phyloP scores from a whole-genome alignment of 352 stramenopile species.

The Thraustochytrium striatum region DNA sequence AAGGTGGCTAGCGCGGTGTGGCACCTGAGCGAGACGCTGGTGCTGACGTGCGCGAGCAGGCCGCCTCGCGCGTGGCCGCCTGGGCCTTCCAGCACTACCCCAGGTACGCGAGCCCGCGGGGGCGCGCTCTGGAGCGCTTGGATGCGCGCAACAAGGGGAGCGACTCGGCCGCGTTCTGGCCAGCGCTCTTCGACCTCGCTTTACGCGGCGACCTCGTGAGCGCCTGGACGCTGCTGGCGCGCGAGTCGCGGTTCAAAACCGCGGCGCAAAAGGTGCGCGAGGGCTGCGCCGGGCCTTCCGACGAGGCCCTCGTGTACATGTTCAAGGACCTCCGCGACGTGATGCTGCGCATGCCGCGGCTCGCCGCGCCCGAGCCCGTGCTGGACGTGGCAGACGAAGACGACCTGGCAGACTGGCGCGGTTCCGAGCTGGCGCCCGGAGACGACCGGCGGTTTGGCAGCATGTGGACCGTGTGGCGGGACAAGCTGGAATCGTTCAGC shows the following conservation, averaged over 20 bases:
- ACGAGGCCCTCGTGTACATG: conserved; percentile 11
- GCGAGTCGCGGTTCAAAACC: neutral
- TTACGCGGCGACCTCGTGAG: conserved; percentile 16
- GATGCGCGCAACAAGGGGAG: neutral
- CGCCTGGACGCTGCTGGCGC: conserved; percentile 6
- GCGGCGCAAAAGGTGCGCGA: too few relatives aligned
- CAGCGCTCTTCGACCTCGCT: neutral
- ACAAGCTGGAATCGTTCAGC: conserved; percentile 4
- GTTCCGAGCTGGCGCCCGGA: neutral
- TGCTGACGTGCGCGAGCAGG: neutral
- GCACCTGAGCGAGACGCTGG: conserved; percentile 20
- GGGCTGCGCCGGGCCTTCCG: too few relatives aligned
- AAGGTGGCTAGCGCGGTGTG: conserved; percentile 21
- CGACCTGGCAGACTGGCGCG: conserved; percentile 4
- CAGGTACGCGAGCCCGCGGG: neutral
- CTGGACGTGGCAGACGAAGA: neutral
- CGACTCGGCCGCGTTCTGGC: conserved; percentile 9
- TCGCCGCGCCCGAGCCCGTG: neutral
- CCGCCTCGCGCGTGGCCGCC: neutral
- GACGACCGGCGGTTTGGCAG: neutral
- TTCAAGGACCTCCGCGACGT: conserved; percentile 5
- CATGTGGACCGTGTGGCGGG: conserved; percentile 11
- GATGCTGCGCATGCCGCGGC: conserved; percentile 21
- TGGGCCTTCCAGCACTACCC: conserved; percentile 3
- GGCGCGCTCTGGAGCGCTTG: neutral